Percentiles rank a stretch among this genome's conserved stretches.
Conservation (phyloP, 1,284 basidiomycete genomes). For the Ustilago hordei region DNA sequence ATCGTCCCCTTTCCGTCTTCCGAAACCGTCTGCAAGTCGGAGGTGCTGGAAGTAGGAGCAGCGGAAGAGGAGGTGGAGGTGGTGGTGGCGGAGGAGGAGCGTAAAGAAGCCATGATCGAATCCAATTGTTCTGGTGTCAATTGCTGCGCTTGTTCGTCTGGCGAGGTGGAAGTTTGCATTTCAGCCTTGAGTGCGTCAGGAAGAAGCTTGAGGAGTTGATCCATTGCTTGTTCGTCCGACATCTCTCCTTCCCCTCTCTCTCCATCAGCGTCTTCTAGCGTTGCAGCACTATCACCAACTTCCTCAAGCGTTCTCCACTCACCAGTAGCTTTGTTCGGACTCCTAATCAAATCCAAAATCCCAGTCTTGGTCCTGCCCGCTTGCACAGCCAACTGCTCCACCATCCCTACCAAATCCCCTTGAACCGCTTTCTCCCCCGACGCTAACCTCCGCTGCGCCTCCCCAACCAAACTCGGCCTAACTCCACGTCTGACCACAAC, state of each 20-base stretch:
- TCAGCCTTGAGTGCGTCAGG: slow-evolving; percentile 46
- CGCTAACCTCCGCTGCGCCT: slow-evolving; percentile 23
- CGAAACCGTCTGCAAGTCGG: not conserved
- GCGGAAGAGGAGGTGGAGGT: not conserved
- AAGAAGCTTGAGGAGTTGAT: slow-evolving; percentile 45
- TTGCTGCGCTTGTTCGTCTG: slow-evolving; percentile 1
- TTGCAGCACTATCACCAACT: slow-evolving; percentile 17
- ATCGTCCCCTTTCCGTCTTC: slow-evolving; percentile 11
- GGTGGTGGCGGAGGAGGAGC: slow-evolving; percentile 5
- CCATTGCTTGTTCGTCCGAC: slow-evolving; percentile 40
- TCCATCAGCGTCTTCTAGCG: not conserved
- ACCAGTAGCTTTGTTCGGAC: slow-evolving; percentile 18
- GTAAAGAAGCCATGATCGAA: slow-evolving; percentile 36
- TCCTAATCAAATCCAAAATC: slow-evolving; percentile 54
- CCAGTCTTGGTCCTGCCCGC: slow-evolving; percentile 50
- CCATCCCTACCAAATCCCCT: not conserved
- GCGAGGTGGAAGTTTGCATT: slow-evolving; percentile 3
- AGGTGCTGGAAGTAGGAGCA: not conserved
- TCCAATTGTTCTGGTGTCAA: slow-evolving; percentile 42
- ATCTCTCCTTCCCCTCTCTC: slow-evolving; percentile 6
- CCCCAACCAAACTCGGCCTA: slow-evolving; percentile 73
- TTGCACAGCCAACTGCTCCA: slow-evolving; percentile 16
- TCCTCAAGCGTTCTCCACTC: slow-evolving; percentile 36
- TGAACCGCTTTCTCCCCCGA: not conserved
- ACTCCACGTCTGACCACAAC: slow-evolving; percentile 85